Conservation (phyloP, 1,284 basidiomycete genomes). For the Microbotryum scabiosae region DNA sequence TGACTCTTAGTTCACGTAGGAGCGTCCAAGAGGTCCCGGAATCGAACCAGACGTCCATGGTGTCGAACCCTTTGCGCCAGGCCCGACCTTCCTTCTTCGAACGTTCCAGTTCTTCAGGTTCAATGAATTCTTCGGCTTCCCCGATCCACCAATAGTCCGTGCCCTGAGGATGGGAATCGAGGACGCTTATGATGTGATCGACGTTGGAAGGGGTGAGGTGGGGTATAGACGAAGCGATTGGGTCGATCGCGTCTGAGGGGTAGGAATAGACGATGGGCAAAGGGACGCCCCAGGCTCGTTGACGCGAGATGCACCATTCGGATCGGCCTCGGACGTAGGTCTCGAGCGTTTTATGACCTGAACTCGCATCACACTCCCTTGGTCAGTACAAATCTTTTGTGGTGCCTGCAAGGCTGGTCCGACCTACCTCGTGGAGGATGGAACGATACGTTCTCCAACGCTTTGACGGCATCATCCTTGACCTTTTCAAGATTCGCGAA, state of each 20-base stretch:
- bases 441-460: constrained; percentile 67
- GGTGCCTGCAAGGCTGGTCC: neutral
- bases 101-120: constrained; percentile 48
- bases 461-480: constrained; percentile 64
- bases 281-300: constrained; percentile 95
- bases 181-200: constrained; percentile 64
- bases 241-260: constrained; percentile 46
- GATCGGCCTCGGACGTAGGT: constrained; percentile 78
- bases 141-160: constrained; percentile 87
- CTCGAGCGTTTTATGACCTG: constrained; percentile 75
- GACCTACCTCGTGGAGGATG: constrained; percentile 63
- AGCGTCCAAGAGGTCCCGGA: constrained; percentile 92
- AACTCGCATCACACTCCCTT: neutral
- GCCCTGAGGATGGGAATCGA: constrained; percentile 55
- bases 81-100: constrained; percentile 42
- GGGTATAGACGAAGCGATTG: constrained; percentile 37
- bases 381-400: constrained; percentile 7
- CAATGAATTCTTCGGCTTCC: constrained; percentile 70
- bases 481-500: constrained; percentile 84
- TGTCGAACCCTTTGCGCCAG: constrained; percentile 70
- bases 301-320: constrained; percentile 99
- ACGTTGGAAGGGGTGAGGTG: constrained; percentile 63
- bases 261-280: constrained; percentile 75
- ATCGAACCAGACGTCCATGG: constrained; percentile 99
- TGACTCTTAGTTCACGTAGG: constrained; percentile 44